Conservation (phyloP, 2,329 filamentous ascomycete species). For the Aureobasidium leucospermi region DNA sequence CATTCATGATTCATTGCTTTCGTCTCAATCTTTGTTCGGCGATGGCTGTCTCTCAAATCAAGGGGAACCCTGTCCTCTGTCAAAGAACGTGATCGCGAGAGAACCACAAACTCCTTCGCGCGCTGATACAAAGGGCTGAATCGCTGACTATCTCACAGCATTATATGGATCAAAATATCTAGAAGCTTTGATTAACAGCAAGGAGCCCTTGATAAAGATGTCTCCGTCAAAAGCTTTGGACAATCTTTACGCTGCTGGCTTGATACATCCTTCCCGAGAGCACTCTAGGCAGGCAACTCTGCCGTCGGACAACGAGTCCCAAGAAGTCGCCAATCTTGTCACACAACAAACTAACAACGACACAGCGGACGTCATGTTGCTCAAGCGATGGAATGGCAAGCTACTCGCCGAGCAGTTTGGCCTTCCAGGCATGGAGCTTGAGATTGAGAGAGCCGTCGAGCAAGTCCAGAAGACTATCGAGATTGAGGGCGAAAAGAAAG, state of each 20-base stretch:
- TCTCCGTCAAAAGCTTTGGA: conserved; percentile 65
- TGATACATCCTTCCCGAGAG: conserved; percentile 37
- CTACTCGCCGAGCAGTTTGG: conserved; percentile 43
- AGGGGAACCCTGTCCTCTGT: too few relatives aligned
- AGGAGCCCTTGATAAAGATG: conserved; percentile 51
- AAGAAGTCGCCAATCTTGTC: conserved; percentile 32
- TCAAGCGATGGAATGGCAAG: conserved; percentile 44
- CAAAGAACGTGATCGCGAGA: too few relatives aligned
- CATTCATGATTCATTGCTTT: too few relatives aligned
- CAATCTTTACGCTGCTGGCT: conserved; percentile 57
- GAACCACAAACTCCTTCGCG: too few relatives aligned
- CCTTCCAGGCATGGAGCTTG: conserved; percentile 46
- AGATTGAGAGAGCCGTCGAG: conserved; percentile 46
- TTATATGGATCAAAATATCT: conserved; percentile 77
- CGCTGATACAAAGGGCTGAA: background rate
- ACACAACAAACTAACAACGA: conserved; percentile 34
- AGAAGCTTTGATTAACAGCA: conserved; percentile 69
- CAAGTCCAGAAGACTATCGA: conserved; percentile 42
- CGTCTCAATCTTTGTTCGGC: too few relatives aligned
- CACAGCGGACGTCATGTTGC: conserved; percentile 41
- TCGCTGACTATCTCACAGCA: conserved; percentile 40
- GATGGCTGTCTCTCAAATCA: too few relatives aligned
- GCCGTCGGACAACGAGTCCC: conserved; percentile 31
- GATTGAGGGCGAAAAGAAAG: conserved; percentile 22
- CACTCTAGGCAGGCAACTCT: conserved; percentile 32